Evolutionary conservation across 2,329 filamentous ascomycete species (phyloP).

Genomic region (Spiromastix sp.): DNA sequence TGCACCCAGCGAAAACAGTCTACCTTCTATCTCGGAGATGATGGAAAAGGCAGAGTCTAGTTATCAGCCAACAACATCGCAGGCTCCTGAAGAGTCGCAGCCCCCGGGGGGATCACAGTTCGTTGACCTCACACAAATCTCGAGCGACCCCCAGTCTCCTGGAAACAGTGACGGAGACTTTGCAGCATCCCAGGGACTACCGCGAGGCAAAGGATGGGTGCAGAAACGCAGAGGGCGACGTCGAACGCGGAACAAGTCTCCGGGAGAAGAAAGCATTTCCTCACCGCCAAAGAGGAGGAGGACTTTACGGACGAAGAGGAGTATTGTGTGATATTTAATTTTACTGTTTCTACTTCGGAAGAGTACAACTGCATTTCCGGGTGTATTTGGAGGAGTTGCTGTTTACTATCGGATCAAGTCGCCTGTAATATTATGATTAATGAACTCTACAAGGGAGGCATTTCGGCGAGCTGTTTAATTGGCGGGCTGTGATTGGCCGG

Average conservation of each 20-base stretch:
- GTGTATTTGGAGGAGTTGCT: too few species aligned
- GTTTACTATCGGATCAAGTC: too few species aligned
- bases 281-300: background rate
- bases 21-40: background rate
- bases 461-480: too few species aligned
- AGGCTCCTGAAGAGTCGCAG: constrained; percentile 3
- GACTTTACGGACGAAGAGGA: constrained; percentile 1
- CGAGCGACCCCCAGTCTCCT: constrained; percentile 21
- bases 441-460: too few species aligned
- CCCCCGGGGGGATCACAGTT: constrained; percentile 15
- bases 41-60: constrained; percentile 1
- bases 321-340: too few species aligned
- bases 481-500: too few species aligned
- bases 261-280: background rate
- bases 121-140: constrained; percentile 30
- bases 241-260: constrained; percentile 6
- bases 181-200: constrained; percentile 19
- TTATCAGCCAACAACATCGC: background rate
- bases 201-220: constrained; percentile 20
- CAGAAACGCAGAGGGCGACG: constrained; percentile 12
- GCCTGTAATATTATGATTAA: too few species aligned
- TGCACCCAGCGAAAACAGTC: background rate
- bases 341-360: too few species aligned
- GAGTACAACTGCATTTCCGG: too few species aligned
- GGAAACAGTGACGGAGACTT: constrained; percentile 21